Conservation (phyloP, 768 basidiomycete genomes). For the Clitopilus hobsonii region DNA sequence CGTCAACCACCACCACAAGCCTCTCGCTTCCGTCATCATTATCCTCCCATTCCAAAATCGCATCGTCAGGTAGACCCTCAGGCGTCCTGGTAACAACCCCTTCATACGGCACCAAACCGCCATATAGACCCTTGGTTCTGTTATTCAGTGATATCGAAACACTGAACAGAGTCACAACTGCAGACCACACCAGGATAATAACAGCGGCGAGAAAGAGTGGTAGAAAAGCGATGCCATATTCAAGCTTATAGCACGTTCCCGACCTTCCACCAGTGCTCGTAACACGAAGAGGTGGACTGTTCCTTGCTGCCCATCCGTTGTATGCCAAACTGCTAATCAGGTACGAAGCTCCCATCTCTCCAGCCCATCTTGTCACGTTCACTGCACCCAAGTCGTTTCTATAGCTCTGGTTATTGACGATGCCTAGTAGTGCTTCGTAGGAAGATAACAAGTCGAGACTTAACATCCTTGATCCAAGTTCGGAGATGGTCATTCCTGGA, state of each 20-base stretch:
- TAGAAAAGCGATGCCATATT: not conserved
- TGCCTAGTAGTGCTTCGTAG: not conserved
- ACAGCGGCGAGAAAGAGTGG: not conserved
- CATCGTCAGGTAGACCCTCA: no score
- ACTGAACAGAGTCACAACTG: not conserved
- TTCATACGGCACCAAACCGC: not conserved
- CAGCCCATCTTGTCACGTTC: conserved; percentile 1
- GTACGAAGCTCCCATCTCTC: not conserved
- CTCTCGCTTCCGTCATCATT: no score
- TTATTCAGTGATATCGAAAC: not conserved
- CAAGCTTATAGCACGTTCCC: not conserved
- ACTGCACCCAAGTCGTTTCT: not conserved
- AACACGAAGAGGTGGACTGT: not conserved
- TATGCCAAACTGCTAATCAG: not conserved
- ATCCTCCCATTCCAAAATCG: no score
- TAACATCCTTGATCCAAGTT: not conserved
- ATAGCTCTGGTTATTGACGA: not conserved
- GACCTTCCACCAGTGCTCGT: not conserved
- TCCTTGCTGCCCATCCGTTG: not conserved
- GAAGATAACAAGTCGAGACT: not conserved
- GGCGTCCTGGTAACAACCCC: not conserved
- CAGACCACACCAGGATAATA: not conserved
- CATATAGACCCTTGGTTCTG: not conserved
- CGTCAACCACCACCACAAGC: no score
- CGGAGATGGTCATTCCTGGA: not conserved